Conservation (phyloP, 352 stramenopile species). For the Pythium sp. region DNA sequence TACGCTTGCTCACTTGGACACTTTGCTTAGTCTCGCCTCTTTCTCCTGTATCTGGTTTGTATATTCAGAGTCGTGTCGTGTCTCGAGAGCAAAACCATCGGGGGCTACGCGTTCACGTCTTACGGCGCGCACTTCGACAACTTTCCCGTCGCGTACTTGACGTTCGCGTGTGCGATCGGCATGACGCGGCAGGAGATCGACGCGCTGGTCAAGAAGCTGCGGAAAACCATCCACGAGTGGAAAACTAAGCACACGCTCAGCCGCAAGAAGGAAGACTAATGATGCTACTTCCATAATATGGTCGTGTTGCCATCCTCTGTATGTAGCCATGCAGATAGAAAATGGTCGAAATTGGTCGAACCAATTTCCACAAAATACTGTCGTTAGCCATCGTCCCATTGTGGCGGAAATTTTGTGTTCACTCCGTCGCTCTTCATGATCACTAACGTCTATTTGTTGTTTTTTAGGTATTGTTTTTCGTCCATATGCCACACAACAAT, state of each 20-base stretch:
- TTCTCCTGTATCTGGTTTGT: neutral
- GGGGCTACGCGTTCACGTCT: slow-evolving; percentile 83
- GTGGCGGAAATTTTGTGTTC: no score
- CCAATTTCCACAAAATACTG: neutral
- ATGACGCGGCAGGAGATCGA: slow-evolving; percentile 91
- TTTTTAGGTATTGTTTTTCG: slow-evolving; percentile 1
- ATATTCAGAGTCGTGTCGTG: slow-evolving; percentile 85
- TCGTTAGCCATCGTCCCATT: neutral
- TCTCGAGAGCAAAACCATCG: slow-evolving; percentile 87
- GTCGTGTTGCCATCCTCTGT: no score
- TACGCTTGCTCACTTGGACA: neutral
- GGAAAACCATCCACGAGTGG: slow-evolving; percentile 91
- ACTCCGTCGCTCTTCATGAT: neutral
- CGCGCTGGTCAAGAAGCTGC: slow-evolving; percentile 89
- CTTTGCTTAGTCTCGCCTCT: neutral
- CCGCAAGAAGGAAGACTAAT: slow-evolving; percentile 8
- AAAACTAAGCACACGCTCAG: slow-evolving; percentile 33
- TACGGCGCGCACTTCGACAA: slow-evolving; percentile 91
- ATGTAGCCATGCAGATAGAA: neutral
- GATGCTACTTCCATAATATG: slow-evolving; percentile 3
- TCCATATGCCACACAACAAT: slow-evolving; percentile 10
- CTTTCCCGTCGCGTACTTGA: slow-evolving; percentile 94
- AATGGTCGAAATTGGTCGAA: slow-evolving; percentile 7
- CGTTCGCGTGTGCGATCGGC: slow-evolving; percentile 95
- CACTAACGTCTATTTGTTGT: slow-evolving; percentile 13